Conservation (phyloP, 768 basidiomycete genomes). For the Dictyophora rubrovolvata region DNA sequence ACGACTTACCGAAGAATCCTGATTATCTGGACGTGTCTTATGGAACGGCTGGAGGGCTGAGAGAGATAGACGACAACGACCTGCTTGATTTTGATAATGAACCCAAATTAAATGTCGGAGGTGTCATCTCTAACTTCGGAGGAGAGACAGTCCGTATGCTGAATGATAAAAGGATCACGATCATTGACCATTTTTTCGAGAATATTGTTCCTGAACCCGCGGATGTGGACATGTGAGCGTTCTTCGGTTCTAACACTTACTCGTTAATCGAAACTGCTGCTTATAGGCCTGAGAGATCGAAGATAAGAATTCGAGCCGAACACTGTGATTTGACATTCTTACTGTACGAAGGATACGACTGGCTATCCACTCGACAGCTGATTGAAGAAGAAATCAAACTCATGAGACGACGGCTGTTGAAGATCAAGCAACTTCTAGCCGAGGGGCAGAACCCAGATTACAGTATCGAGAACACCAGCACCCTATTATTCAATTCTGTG, state of each 20-base stretch:
- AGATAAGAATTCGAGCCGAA: slow-evolving; percentile 43
- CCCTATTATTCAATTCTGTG: slow-evolving; percentile 86
- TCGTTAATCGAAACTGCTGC: slow-evolving; percentile 8
- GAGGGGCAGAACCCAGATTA: slow-evolving; percentile 81
- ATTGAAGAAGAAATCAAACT: slow-evolving; percentile 85
- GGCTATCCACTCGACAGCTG: slow-evolving; percentile 71
- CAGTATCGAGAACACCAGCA: slow-evolving; percentile 56
- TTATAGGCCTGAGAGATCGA: slow-evolving; percentile 35
- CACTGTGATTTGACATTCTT: slow-evolving; percentile 57
- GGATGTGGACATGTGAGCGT: slow-evolving; percentile 22
- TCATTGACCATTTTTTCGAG: slow-evolving; percentile 68
- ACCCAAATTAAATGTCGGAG: slow-evolving; percentile 14
- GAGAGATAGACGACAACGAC: slow-evolving; percentile 63
- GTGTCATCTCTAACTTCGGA: slow-evolving; percentile 51
- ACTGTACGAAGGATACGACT: slow-evolving; percentile 93
- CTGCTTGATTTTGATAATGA: slow-evolving; percentile 35
- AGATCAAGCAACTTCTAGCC: slow-evolving; percentile 86
- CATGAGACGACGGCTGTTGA: slow-evolving; percentile 76
- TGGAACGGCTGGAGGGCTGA: slow-evolving; percentile 64
- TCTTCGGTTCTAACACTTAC: neutral
- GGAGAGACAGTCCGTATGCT: slow-evolving; percentile 84
- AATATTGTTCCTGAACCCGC: slow-evolving; percentile 46
- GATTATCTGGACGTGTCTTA: slow-evolving; percentile 84
- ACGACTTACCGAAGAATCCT: slow-evolving; percentile 82
- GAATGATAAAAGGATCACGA: slow-evolving; percentile 47